Evolutionary conservation across 441 rosid genomes (phyloP).

Genomic region (Gossypium gossypioides): DNA sequence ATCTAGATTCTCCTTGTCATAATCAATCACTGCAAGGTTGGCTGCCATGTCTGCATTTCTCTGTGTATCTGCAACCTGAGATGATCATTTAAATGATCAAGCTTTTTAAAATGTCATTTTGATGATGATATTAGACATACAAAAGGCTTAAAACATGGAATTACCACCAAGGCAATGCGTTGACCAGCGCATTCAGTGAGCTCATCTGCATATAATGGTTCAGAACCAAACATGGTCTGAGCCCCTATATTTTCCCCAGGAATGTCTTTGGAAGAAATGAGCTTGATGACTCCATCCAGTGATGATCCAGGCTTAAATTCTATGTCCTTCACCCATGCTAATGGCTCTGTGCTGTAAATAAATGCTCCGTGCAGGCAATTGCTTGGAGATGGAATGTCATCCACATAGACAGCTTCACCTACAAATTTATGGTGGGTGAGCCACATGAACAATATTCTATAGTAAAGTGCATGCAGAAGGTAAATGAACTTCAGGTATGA

Average conservation of each 20-base stretch:
- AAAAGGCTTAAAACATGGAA: neutral
- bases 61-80: constrained; percentile 74
- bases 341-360: constrained; percentile 73
- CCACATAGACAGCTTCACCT: constrained; percentile 95
- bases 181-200: constrained; percentile 54
- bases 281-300: constrained; percentile 38
- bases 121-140: neutral
- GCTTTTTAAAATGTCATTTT: neutral
- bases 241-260: constrained; percentile 68
- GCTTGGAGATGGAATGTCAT: constrained; percentile 79
- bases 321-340: constrained; percentile 56
- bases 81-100: constrained; percentile 14
- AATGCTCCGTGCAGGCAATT: constrained; percentile 80
- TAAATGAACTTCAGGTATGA: neutral
- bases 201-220: constrained; percentile 66
- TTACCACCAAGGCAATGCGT: constrained; percentile 72
- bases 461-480: neutral
- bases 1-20: constrained; percentile 47
- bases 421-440: constrained; percentile 16
- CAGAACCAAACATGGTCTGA: constrained; percentile 33
- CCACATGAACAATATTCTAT: neutral
- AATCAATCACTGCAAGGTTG: constrained; percentile 47
- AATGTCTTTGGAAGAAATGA: constrained; percentile 61
- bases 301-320: constrained; percentile 33
- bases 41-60: constrained; percentile 70